Evolutionary conservation across 345 rosid genomes (phyloP).

Genomic region (Sisymbrium altissimum): DNA sequence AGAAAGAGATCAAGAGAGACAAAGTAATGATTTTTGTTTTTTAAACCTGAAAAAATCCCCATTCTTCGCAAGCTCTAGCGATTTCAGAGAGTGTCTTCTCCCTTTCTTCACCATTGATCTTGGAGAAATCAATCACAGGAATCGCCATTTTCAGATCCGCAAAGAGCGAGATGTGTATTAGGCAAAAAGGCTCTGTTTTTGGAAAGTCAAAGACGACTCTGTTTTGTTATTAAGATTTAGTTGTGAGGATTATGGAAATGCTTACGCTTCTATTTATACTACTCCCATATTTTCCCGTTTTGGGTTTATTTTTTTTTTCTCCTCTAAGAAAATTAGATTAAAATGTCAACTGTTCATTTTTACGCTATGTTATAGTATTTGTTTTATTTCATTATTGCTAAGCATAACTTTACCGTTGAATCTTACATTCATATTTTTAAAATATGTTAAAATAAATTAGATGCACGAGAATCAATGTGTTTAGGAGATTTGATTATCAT

Average conservation of each 20-base stretch:
- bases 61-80: constrained; percentile 73
- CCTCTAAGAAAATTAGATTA: background rate
- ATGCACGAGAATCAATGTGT: constrained; percentile 8
- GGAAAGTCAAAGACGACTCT: constrained; percentile 25
- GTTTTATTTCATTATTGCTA: background rate
- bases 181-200: constrained; percentile 20
- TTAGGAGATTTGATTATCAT: background rate
- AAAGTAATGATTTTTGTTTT: background rate
- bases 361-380: background rate
- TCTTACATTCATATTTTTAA: background rate
- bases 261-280: constrained; percentile 21
- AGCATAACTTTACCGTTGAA: constrained; percentile 15
- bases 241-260: constrained; percentile 25
- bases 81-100: constrained; percentile 60
- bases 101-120: constrained; percentile 67
- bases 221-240: constrained; percentile 9
- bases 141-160: constrained; percentile 53
- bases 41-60: constrained; percentile 93
- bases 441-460: background rate
- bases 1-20: background rate
- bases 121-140: constrained; percentile 89
- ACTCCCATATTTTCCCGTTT: background rate
- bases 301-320: background rate
- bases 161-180: background rate
- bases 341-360: constrained; percentile 24